Evolutionary conservation across 345 rosid species (phyloP).

Genomic region (Eucalyptus virginea): DNA sequence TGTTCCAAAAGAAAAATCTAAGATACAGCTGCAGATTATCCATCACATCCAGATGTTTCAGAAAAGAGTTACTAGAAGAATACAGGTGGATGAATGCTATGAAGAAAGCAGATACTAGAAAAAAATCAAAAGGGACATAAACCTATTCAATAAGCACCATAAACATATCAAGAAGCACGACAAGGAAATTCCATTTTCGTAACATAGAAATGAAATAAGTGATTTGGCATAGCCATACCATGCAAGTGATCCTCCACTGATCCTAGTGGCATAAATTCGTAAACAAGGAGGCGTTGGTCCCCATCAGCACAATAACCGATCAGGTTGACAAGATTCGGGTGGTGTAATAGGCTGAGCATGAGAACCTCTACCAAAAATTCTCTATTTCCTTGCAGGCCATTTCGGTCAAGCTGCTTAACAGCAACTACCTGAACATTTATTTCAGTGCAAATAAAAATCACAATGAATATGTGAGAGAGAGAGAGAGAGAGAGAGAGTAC

Average conservation of each 20-base stretch:
- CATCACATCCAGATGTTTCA: background rate
- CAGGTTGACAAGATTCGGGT: conserved; percentile 83
- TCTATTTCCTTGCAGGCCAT: conserved; percentile 96
- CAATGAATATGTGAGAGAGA: background rate
- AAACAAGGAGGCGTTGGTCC: conserved; percentile 93
- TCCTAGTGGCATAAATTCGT: conserved; percentile 92
- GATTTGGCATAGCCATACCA: conserved; percentile 31
- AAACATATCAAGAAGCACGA: background rate
- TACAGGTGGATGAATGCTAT: background rate
- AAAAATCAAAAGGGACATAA: background rate
- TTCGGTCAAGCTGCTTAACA: conserved; percentile 87
- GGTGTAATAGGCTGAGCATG: conserved; percentile 96
- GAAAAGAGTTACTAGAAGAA: background rate
- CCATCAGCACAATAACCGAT: conserved; percentile 99
- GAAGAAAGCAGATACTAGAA: background rate
- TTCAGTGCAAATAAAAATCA: background rate
- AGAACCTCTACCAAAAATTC: conserved; percentile 98
- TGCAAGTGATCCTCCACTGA: conserved; percentile 96
- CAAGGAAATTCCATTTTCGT: background rate
- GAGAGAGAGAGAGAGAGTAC: background rate
- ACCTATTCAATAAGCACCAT: background rate
- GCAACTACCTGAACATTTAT: conserved; percentile 61
- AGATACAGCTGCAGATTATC: background rate
- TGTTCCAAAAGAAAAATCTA: background rate
- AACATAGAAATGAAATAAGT: background rate